Percentiles rank a stretch among this genome's conserved stretches.
phyloP scores from a whole-genome alignment of 1,139 yeast genomes.

The Debaryomyces singareniensis region DNA sequence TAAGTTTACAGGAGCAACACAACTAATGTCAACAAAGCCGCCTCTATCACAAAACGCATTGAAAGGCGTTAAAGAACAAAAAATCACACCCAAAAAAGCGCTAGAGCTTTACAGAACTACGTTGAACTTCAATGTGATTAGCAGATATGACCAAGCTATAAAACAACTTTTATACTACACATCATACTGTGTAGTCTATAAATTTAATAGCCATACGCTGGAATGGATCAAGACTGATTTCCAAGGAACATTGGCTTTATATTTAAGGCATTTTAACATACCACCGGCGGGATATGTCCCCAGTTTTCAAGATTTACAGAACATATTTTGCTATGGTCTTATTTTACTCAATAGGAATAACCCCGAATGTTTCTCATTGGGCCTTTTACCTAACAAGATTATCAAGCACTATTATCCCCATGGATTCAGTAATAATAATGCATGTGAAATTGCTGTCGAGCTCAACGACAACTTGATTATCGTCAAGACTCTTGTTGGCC shows the following conservation, averaged over 20 bases:
- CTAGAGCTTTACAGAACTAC: conserved; percentile 61
- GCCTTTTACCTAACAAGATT: conserved; percentile 59
- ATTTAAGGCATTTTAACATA: conserved; percentile 50
- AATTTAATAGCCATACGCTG: conserved; percentile 52
- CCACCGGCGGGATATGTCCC: conserved; percentile 20
- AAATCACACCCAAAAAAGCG: conserved; percentile 27
- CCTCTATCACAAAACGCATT: conserved; percentile 1
- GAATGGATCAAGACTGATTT: conserved; percentile 80
- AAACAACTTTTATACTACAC: conserved; percentile 70
- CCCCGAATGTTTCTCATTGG: conserved; percentile 76
- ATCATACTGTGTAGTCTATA: conserved; percentile 78
- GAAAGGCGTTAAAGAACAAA: conserved; percentile 7
- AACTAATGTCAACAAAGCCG: neutral
- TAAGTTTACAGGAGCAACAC: no score
- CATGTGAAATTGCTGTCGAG: conserved; percentile 61
- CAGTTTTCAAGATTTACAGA: conserved; percentile 35
- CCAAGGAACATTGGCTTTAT: conserved; percentile 78
- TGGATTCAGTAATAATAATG: conserved; percentile 37
- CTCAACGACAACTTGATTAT: conserved; percentile 76
- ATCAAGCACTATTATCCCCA: conserved; percentile 36
- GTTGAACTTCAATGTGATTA: conserved; percentile 73
- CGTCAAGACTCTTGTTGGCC: conserved; percentile 68
- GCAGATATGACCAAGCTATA: conserved; percentile 75
- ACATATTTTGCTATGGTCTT: conserved; percentile 68
- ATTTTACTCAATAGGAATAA: conserved; percentile 69